Conservation (phyloP, 2,329 filamentous ascomycete genomes). For the Epichloe glyceriae region DNA sequence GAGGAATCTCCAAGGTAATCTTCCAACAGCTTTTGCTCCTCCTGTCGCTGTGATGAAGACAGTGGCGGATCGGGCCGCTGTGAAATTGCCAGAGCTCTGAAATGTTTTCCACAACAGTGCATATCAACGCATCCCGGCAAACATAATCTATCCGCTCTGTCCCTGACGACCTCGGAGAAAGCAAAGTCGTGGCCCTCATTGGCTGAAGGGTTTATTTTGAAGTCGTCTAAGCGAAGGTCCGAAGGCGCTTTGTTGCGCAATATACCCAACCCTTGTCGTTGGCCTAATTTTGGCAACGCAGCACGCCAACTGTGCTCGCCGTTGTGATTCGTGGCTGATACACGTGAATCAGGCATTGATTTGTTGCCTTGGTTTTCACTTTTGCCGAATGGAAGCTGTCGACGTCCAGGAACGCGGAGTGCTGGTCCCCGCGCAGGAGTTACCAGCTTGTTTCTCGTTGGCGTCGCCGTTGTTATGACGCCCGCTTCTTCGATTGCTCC, state of each 20-base stretch:
- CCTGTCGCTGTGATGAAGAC: slow-evolving; percentile 20
- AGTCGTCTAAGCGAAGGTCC: slow-evolving; percentile 54
- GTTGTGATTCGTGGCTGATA: background rate
- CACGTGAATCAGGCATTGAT: background rate
- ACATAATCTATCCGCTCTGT: slow-evolving; percentile 53
- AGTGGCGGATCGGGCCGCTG: slow-evolving; percentile 30
- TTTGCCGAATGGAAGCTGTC: slow-evolving; percentile 28
- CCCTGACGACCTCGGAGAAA: slow-evolving; percentile 62
- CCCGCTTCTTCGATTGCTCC: slow-evolving; percentile 4
- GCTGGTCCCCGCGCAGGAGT: slow-evolving; percentile 1
- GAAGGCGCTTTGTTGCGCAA: slow-evolving; percentile 46
- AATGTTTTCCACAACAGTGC: slow-evolving; percentile 63
- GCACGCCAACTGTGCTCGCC: background rate
- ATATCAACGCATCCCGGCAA: slow-evolving; percentile 62
- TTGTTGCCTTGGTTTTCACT: slow-evolving; percentile 5
- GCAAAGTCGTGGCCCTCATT: slow-evolving; percentile 63
- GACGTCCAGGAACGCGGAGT: slow-evolving; percentile 24
- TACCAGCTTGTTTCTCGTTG: background rate
- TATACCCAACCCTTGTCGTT: slow-evolving; percentile 11
- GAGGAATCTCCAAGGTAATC: slow-evolving; percentile 44
- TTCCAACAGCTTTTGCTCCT: slow-evolving; percentile 40
- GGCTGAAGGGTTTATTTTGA: slow-evolving; percentile 64
- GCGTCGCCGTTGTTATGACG: background rate
- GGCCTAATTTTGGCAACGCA: background rate
- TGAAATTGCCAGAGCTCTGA: slow-evolving; percentile 50